Base-by-base conservation (phyloP, 345 rosid species). In the Brassica incana region DNA sequence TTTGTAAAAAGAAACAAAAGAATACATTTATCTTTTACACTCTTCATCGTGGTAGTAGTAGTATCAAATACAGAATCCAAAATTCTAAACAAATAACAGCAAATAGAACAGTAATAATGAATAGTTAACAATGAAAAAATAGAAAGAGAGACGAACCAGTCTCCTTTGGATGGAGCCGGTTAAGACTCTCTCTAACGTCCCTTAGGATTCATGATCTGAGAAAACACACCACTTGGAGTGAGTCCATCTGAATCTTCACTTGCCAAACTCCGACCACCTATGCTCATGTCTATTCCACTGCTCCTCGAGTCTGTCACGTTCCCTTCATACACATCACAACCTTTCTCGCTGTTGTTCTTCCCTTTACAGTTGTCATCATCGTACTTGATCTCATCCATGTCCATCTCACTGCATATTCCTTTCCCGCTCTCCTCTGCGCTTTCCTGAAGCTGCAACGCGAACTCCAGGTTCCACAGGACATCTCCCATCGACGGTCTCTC, bases 401-500 rank as follows among this genome's bases (percentile, higher is more conserved):
- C 84, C 69, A 86, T 78, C 36, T 72, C 80, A 63, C 78, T 67
- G 18, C 84, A 87, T 1, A 86, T 72, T 60, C 87, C 92, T 61
- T 86, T 86, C 61, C 96, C 93, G 5, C 90, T 86, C 82, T 91
- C 99, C 83, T 93, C 97, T 3, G 95, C 97, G 18, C 97, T 89
- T 84, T 93, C 99, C 74, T 95, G 99, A 16, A 95, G 91, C 90
- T 93, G 98, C 83, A 95, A 75, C 0, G 99, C 99, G n/a, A 93
- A 95, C 85, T 95, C 99, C 0, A 93, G 85, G 88, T 93, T 95
- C 62, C 5, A 69, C 9, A 96, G 91, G 16, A 96, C 99, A 52
- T 96, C 99, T 0, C 99, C 99, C 99, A 96, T 96, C 0, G 99
- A 88, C 6, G 99, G 99, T 83, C 99, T 87, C 16, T 96, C 97